Evolutionary conservation across 306 rosid species (phyloP).

Genomic region (Rosa multiflora): DNA sequence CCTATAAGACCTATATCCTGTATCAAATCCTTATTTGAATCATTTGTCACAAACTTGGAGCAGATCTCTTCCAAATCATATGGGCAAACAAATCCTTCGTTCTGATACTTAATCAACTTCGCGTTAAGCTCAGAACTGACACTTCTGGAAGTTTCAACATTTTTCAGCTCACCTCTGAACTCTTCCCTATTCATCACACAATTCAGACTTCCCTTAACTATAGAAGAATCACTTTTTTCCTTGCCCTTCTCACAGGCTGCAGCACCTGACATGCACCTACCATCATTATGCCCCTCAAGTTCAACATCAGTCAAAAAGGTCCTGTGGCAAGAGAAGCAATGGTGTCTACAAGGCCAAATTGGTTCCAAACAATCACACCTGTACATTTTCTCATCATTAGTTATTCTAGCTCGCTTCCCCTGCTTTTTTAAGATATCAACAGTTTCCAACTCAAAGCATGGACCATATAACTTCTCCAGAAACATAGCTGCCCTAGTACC

Average conservation of each 20-base stretch:
- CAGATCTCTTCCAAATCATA: slow-evolving; percentile 69
- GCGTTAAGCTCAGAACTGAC: slow-evolving; percentile 51
- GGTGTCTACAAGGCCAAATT: slow-evolving; percentile 73
- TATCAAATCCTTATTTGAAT: slow-evolving; percentile 69
- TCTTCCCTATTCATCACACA: slow-evolving; percentile 46
- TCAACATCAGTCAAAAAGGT: slow-evolving; percentile 60
- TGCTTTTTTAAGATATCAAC: slow-evolving; percentile 52
- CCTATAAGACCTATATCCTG: slow-evolving; percentile 82
- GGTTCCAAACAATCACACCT: slow-evolving; percentile 92
- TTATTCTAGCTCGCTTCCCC: slow-evolving; percentile 43
- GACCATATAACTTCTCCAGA: slow-evolving; percentile 74
- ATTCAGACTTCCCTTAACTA: slow-evolving; percentile 57
- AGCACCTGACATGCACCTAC: slow-evolving; percentile 57
- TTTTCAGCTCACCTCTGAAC: slow-evolving; percentile 42
- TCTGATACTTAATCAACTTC: slow-evolving; percentile 67
- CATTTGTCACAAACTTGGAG: slow-evolving; percentile 69
- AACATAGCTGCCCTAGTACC: slow-evolving; percentile 65
- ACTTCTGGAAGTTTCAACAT: slow-evolving; percentile 35
- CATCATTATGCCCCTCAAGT: slow-evolving; percentile 74
- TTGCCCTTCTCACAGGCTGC: slow-evolving; percentile 47
- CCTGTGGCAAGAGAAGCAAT: slow-evolving; percentile 86
- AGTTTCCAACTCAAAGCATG: slow-evolving; percentile 52
- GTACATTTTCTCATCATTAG: slow-evolving; percentile 62
- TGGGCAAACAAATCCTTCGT: slow-evolving; percentile 63
- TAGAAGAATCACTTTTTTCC: slow-evolving; percentile 52